phyloP scores from a whole-genome alignment of 2,329 filamentous ascomycete genomes.

The Lachnellula hyalina region DNA sequence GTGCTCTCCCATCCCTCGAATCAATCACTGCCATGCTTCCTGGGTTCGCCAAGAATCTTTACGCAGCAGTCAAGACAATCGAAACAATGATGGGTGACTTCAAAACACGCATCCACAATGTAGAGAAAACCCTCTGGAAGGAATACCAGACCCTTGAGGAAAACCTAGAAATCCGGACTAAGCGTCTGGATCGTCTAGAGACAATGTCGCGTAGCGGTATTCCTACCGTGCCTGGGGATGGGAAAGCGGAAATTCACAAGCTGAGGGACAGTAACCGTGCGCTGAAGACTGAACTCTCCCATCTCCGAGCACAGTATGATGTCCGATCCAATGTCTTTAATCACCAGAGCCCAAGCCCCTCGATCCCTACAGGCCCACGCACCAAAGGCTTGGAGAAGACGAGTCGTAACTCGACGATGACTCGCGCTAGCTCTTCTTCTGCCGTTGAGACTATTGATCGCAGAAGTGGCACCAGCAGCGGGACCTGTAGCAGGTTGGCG shows the following conservation, averaged over 20 bases:
- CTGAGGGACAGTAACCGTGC: constrained; percentile 58
- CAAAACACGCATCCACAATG: constrained; percentile 69
- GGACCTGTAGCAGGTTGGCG: not conserved
- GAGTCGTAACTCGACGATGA: constrained; percentile 37
- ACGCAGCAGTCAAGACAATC: constrained; percentile 80
- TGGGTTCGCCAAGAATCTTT: constrained; percentile 83
- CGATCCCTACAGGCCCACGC: constrained; percentile 32
- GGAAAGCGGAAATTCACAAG: constrained; percentile 48
- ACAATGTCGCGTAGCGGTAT: constrained; percentile 65
- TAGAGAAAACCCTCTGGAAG: constrained; percentile 87
- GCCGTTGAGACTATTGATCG: constrained; percentile 20
- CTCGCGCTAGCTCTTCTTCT: constrained; percentile 49
- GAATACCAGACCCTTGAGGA: constrained; percentile 85
- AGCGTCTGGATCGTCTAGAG: constrained; percentile 85
- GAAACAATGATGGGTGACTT: constrained; percentile 76
- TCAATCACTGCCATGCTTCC: constrained; percentile 80
- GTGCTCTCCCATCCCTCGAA: constrained; percentile 75
- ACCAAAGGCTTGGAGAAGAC: constrained; percentile 18
- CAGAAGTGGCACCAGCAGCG: constrained; percentile 41
- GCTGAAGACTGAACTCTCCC: constrained; percentile 61
- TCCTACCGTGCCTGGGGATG: constrained; percentile 32
- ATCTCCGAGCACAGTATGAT: constrained; percentile 56
- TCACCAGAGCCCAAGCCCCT: constrained; percentile 34
- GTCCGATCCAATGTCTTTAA: constrained; percentile 32
- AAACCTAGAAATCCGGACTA: constrained; percentile 70